Evolutionary conservation across 768 basidiomycete genomes (phyloP).

Genomic region (Leucocoprinus birnbaumii): DNA sequence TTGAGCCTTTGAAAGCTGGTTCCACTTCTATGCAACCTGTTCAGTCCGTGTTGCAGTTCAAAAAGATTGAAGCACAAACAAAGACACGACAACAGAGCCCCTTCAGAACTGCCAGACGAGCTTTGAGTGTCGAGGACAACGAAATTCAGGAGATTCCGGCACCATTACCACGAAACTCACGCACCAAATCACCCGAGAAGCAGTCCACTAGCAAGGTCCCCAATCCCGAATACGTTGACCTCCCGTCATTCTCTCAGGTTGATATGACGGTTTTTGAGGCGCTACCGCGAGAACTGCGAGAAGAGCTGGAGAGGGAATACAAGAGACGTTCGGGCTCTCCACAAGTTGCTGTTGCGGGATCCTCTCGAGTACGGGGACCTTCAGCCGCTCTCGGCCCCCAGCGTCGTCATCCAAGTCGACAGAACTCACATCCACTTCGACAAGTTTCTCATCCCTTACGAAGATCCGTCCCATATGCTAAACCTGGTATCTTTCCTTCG

Average conservation of each 20-base stretch:
- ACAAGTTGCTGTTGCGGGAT: conserved; percentile 11
- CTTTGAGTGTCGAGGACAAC: conserved; percentile 9
- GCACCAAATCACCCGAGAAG: conserved; percentile 18
- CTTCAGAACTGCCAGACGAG: conserved; percentile 7
- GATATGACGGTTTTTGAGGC: conserved; percentile 70
- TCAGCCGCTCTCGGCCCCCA: not conserved
- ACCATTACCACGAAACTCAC: not conserved
- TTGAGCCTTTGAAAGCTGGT: conserved; percentile 50
- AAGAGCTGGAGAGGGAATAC: conserved; percentile 68
- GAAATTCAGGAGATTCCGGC: not conserved
- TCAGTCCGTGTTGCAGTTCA: conserved; percentile 65
- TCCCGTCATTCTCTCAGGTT: conserved; percentile 76
- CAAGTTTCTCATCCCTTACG: not conserved
- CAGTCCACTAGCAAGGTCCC: conserved; percentile 14
- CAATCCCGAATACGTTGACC: conserved; percentile 29
- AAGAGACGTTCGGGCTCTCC: conserved; percentile 57
- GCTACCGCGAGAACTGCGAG: conserved; percentile 64
- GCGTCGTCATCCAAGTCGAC: not conserved
- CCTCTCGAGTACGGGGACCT: not conserved
- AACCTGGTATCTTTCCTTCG: conserved; percentile 29
- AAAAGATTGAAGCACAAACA: conserved; percentile 17
- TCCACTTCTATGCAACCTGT: conserved; percentile 35
- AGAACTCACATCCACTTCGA: conserved; percentile 6
- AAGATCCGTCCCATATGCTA: not conserved
- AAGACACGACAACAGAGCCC: not conserved